These are phyloP conservation scores for Calophaca sinica DNA, from an alignment of 306 rosid genomes.

Conservation along the genomic window DNA sequence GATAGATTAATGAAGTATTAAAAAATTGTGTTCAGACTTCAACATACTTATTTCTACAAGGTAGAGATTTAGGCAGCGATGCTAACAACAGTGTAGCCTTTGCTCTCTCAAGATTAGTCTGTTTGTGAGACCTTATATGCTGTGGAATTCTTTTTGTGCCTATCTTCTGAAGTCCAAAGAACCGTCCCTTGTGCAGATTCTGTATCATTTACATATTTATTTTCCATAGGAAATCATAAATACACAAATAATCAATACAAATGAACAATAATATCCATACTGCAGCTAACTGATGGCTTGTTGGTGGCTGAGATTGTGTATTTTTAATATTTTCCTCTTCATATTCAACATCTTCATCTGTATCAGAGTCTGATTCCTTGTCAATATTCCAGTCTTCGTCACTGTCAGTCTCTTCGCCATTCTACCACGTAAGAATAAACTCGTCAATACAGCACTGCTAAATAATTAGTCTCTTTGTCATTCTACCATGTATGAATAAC, in stretches of 20 bases:
- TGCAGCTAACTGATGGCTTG: constrained; percentile 72
- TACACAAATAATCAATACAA: constrained; percentile 33
- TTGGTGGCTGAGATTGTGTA: constrained; percentile 51
- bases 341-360: constrained; percentile 73
- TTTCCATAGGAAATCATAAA: constrained; percentile 43
- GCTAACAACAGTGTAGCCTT: constrained; percentile 86
- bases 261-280: constrained; percentile 60
- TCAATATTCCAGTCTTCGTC: constrained; percentile 79
- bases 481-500: constrained; percentile 55
- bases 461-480: constrained; percentile 55
- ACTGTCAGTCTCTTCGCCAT: constrained; percentile 61
- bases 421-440: constrained; percentile 57
- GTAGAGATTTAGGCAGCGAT: constrained; percentile 83
- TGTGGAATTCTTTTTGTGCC: constrained; percentile 84
- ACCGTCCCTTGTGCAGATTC: constrained; percentile 80
- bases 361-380: constrained; percentile 66
- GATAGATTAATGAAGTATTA: constrained; percentile 31
- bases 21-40: constrained; percentile 26
- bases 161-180: constrained; percentile 86
- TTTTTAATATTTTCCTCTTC: constrained; percentile 65
- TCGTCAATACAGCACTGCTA: constrained; percentile 9
- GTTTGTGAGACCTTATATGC: constrained; percentile 84
- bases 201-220: constrained; percentile 47
- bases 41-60: constrained; percentile 91
- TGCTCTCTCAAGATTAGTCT: constrained; percentile 90